Evolutionary conservation across 2,329 filamentous ascomycete genomes (phyloP).

Genomic region (Pseudocercospora ulei): DNA sequence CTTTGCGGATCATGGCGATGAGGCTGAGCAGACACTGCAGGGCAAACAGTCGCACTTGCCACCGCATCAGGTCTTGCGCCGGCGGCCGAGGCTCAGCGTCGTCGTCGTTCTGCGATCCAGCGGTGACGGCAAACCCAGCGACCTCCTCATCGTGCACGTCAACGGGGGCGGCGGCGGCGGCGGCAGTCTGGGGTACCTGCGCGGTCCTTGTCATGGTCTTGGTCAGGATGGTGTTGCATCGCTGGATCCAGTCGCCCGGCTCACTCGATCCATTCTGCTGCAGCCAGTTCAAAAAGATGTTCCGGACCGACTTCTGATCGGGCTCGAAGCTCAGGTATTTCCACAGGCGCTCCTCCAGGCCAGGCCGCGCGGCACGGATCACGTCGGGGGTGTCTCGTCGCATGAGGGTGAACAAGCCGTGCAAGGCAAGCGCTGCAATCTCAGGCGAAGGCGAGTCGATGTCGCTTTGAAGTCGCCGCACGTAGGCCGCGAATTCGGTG

Average conservation of each 20-base stretch:
- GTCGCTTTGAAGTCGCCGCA: constrained; percentile 68
- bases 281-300: constrained; percentile 86
- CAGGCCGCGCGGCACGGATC: constrained; percentile 60
- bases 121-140: constrained; percentile 79
- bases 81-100: constrained; percentile 35
- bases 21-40: constrained; percentile 82
- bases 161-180: constrained; percentile 46
- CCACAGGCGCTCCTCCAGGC: constrained; percentile 87
- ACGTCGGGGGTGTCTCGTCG: constrained; percentile 80
- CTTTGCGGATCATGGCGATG: constrained; percentile 66
- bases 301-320: constrained; percentile 67
- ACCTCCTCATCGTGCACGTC: constrained; percentile 94
- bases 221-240: constrained; percentile 78
- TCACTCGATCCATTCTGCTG: constrained; percentile 75
- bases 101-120: constrained; percentile 46
- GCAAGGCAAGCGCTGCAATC: constrained; percentile 71
- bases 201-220: constrained; percentile 66
- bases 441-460: constrained; percentile 59
- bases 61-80: constrained; percentile 77
- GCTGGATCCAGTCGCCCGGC: constrained; percentile 74
- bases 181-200: constrained; percentile 39
- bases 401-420: constrained; percentile 90
- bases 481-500: constrained; percentile 74
- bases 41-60: constrained; percentile 91
- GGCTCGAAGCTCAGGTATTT: constrained; percentile 70